Evolutionary conservation across 2,329 filamentous ascomycete genomes (phyloP).

Genomic region (Monosporascus ibericus): DNA sequence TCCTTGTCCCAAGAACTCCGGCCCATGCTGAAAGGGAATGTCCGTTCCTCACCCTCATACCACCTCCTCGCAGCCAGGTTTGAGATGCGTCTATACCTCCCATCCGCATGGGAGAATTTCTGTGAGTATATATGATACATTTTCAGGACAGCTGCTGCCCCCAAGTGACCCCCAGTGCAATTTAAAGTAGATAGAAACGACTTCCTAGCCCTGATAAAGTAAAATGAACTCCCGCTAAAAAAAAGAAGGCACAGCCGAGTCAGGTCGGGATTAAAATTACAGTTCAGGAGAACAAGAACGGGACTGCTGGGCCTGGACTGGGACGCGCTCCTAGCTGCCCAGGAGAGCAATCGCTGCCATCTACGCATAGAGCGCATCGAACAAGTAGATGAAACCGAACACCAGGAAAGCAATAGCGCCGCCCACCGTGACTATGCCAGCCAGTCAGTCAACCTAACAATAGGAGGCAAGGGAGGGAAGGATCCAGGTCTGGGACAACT

Average conservation of each 20-base stretch:
- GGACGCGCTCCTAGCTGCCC: not conserved
- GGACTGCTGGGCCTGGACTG: not conserved
- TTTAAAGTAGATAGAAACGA: no score
- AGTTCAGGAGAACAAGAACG: not conserved
- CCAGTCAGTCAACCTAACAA: slow-evolving; percentile 6
- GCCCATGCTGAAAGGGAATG: not conserved
- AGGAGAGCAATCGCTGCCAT: not conserved
- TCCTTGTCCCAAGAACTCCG: not conserved
- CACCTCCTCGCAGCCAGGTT: not conserved
- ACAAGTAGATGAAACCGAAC: slow-evolving; percentile 86
- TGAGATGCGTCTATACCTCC: no score
- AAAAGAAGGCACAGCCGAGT: not conserved
- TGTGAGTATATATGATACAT: no score
- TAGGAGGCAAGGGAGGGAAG: not conserved
- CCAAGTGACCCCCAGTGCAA: no score
- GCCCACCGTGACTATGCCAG: slow-evolving; percentile 73
- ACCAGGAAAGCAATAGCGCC: slow-evolving; percentile 84
- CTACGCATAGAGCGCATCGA: slow-evolving; percentile 65
- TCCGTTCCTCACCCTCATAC: not conserved
- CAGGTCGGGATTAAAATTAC: not conserved
- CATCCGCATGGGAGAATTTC: no score
- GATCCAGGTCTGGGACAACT: slow-evolving; percentile 34
- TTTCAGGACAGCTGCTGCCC: no score
- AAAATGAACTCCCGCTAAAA: not conserved
- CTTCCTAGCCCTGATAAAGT: no score